Conservation (phyloP, 148 eudicot genomes). For the Beta vulgaris region DNA sequence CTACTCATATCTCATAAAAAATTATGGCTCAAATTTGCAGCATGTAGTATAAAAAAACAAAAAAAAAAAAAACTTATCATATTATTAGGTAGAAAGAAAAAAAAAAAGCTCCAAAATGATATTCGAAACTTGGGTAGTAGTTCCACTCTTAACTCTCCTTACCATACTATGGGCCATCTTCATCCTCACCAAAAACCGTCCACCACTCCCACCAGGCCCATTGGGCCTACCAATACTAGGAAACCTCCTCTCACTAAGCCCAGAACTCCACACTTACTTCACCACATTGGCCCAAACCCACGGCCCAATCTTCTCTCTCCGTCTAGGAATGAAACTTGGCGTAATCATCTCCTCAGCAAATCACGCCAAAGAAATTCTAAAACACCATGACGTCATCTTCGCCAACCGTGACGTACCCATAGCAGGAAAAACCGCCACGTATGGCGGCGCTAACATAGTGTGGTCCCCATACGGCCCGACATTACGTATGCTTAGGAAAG, state of each 20-base stretch:
- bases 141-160: conserved; percentile 4
- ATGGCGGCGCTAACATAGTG: conserved; percentile 56
- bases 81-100: too few relatives aligned
- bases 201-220: conserved; percentile 58
- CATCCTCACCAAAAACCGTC: not conserved
- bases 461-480: conserved; percentile 66
- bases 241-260: conserved; percentile 55
- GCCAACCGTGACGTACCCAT: conserved; percentile 69
- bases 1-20: not conserved
- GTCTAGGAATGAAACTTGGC: conserved; percentile 50
- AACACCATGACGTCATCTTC: conserved; percentile 51
- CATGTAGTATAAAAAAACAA: too few relatives aligned
- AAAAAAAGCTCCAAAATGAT: not conserved
- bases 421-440: conserved; percentile 36
- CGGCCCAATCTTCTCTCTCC: conserved; percentile 56
- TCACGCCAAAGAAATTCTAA: conserved; percentile 52
- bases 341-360: conserved; percentile 50
- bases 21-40: not conserved
- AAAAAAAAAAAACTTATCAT: too few relatives aligned
- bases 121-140: not conserved
- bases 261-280: conserved; percentile 63
- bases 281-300: conserved; percentile 39
- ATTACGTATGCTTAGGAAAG: conserved; percentile 58
- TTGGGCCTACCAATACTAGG: conserved; percentile 55
- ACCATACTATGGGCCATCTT: not conserved